phyloP scores from a whole-genome alignment of 164 flowering plant genomes.

The Taxillus chinensis region DNA sequence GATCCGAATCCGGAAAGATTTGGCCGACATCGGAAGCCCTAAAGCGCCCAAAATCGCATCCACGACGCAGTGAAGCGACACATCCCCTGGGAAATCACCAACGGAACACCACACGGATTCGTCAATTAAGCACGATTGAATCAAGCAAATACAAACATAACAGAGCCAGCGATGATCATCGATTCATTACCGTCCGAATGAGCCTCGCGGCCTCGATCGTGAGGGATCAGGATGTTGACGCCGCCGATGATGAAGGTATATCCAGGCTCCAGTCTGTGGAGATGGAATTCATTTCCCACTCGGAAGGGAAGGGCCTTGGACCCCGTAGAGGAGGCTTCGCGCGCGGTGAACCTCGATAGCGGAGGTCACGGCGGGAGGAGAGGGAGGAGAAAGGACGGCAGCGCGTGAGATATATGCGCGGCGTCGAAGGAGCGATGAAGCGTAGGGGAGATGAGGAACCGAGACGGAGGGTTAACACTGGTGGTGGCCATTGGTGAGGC shows the following conservation, averaged over 20 bases:
- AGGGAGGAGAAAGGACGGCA: neutral
- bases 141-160: no score
- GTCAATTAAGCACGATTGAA: no score
- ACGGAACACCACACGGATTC: neutral
- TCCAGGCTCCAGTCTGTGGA: constrained; percentile 91
- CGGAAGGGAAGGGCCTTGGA: constrained; percentile 63
- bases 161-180: neutral
- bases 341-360: constrained; percentile 19
- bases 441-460: neutral
- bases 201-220: constrained; percentile 92
- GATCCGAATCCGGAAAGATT: constrained; percentile 91
- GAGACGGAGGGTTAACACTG: neutral
- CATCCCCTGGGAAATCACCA: constrained; percentile 61
- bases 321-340: constrained; percentile 10
- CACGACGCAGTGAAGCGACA: constrained; percentile 91
- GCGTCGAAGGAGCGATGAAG: neutral
- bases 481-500: neutral
- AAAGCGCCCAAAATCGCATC: constrained; percentile 98
- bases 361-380: constrained; percentile 18
- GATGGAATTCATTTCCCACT: constrained; percentile 93
- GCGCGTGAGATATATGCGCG: neutral
- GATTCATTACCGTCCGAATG: constrained; percentile 80
- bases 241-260: constrained; percentile 93
- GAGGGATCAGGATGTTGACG: constrained; percentile 75
- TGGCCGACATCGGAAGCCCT: constrained; percentile 98